Evolutionary conservation across 2,329 filamentous ascomycete species (phyloP).

Genomic region (Colletotrichum spaethianum): DNA sequence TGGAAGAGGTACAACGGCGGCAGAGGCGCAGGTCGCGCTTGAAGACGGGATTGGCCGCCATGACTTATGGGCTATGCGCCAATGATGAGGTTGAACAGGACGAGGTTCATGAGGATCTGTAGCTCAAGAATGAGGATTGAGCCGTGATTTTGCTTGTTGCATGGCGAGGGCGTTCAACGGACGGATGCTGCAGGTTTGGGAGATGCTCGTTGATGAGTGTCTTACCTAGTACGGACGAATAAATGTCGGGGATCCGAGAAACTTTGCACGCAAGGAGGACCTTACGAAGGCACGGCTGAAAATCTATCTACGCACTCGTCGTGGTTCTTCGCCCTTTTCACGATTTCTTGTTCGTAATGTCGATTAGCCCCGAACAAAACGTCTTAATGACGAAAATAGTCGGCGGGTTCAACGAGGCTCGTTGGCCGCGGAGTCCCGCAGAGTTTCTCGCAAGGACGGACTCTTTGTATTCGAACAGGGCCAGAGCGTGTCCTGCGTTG

Average conservation of each 20-base stretch:
- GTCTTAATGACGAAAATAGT: neutral
- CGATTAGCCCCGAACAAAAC: neutral
- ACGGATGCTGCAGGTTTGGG: neutral
- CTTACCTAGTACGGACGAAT: conserved; percentile 6
- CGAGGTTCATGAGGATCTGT: neutral
- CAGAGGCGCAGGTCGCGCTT: neutral
- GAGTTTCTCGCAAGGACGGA: neutral
- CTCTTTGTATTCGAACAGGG: neutral
- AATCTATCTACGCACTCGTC: neutral
- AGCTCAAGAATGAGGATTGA: neutral
- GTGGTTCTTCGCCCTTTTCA: neutral
- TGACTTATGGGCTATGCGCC: neutral
- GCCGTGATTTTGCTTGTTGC: conserved; percentile 29
- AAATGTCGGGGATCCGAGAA: neutral
- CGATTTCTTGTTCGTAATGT: neutral
- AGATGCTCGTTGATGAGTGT: neutral
- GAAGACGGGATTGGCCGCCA: neutral
- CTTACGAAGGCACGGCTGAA: neutral
- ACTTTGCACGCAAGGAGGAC: neutral
- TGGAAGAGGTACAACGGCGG: neutral
- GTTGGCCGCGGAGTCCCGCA: neutral
- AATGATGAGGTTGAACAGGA: neutral
- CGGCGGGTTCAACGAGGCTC: neutral
- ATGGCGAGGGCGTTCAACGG: conserved; percentile 37
- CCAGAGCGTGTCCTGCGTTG: conserved; percentile 32